Conservation (phyloP, 148 eudicot species). For the Silene uniflora region DNA sequence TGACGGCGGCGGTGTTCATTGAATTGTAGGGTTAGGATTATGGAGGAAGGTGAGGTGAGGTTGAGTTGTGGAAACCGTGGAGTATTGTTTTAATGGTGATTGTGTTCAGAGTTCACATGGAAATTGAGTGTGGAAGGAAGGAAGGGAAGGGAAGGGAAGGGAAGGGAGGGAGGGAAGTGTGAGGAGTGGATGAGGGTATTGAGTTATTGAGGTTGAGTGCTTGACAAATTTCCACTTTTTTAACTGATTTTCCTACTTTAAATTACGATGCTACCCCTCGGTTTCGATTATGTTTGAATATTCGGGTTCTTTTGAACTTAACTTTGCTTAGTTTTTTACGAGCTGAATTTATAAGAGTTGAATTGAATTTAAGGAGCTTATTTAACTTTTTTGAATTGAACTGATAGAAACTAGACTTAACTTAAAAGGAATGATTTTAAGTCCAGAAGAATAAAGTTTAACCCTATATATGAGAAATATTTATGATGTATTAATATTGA, state of each 20-base stretch:
- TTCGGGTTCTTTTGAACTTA: no score
- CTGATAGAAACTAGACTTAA: no score
- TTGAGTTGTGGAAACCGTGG: background rate
- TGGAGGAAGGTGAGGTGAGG: background rate
- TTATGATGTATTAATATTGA: no score
- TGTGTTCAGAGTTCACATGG: background rate
- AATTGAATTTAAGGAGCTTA: no score
- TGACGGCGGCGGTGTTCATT: background rate
- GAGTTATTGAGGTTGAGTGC: background rate
- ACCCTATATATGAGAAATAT: no score
- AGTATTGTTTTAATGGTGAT: background rate
- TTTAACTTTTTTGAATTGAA: no score
- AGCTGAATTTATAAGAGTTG: no score
- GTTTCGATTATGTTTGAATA: no score
- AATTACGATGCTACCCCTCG: background rate
- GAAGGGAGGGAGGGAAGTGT: background rate
- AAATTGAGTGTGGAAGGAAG: background rate
- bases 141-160: background rate
- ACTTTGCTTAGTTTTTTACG: no score
- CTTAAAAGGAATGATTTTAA: no score
- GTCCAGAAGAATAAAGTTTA: no score
- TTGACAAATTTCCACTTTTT: constrained; percentile 3
- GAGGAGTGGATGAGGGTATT: constrained; percentile 10
- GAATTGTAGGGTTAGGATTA: background rate
- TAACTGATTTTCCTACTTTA: background rate